phyloP scores from a whole-genome alignment of 495 filamentous ascomycete genomes.

The Talaromyces trachyspermus region DNA sequence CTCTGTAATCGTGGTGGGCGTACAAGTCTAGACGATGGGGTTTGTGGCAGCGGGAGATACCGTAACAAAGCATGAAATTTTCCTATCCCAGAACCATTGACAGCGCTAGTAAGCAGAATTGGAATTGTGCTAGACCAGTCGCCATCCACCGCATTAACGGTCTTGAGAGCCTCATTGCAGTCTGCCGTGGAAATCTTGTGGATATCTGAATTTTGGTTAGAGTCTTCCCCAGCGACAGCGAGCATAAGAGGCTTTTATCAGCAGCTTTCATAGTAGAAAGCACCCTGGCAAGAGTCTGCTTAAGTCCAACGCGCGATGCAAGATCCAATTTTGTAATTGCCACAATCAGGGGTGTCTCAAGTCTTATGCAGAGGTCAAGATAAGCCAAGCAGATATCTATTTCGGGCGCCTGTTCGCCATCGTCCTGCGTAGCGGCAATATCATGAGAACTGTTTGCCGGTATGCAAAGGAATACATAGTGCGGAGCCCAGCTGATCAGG shows the following conservation, averaged over 20 bases:
- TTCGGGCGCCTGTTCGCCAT: conserved; percentile 44
- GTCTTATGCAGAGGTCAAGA: conserved; percentile 75
- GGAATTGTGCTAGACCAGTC: conserved; percentile 57
- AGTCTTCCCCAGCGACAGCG: conserved; percentile 32
- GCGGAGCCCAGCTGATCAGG: conserved; percentile 90
- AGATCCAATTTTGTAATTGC: conserved; percentile 89
- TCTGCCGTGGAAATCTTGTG: conserved; percentile 37
- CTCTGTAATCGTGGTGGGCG: conserved; percentile 24
- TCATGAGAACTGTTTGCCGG: conserved; percentile 66
- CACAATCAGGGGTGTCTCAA: conserved; percentile 67
- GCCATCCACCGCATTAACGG: conserved; percentile 33
- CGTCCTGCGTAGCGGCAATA: conserved; percentile 35
- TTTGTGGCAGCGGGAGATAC: conserved; percentile 62
- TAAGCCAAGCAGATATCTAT: conserved; percentile 71
- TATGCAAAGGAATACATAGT: conserved; percentile 86
- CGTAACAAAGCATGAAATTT: conserved; percentile 75
- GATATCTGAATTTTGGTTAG: conserved; percentile 23
- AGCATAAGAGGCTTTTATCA: conserved; percentile 68
- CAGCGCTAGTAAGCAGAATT: conserved; percentile 80
- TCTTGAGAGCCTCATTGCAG: conserved; percentile 40
- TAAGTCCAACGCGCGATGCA: conserved; percentile 62
- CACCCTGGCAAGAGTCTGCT: conserved; percentile 60
- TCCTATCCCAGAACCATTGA: conserved; percentile 75
- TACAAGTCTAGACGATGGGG: conserved; percentile 33
- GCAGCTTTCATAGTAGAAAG: conserved; percentile 70